Evolutionary conservation across 805 yeast genomes (phyloP), one percentile per base, ranked within the genome.

Genomic region (Tetrapisispora fleetii): DNA sequence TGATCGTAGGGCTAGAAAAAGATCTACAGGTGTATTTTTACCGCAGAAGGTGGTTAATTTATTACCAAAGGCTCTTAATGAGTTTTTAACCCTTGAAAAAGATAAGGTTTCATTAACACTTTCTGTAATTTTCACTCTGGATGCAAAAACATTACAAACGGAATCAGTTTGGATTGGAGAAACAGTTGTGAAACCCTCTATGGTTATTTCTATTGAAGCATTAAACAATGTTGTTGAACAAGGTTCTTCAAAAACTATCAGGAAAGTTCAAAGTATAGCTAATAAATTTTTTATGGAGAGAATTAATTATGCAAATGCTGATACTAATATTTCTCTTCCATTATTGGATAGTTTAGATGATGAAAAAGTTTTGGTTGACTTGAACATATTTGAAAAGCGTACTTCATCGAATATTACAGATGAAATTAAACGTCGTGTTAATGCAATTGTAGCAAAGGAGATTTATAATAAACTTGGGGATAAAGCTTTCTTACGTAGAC

Each of bases 1-100:
- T 51, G 99, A 93, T 61, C 81, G 89, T 52, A 89, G 91, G 63
- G 85, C 95, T 1, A 85, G 87, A 67, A 89, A 87, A 69, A 78
- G 98, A 63, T 88, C 95, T 1, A 80, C 91, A 4, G 81, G 95
- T 8, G 97, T 91, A 2, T 85, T 82, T 58, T 75, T 90, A 64
- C 93, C 95, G 13, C 96, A 90, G 62, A 71, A 76, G 27, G 76
- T 81, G 39, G 75, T 71, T 18, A 77, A 81, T 51, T 72, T 89
- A 56, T 76, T 83, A 54, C 96, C 96, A 9, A 69, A 70, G 40
- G 74, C 76, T 41, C 72, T 91, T 21, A 79, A 79, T 57, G 76
- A 79, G 4, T 57, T 75, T 22, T 67, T 80, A 36, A 80, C 89
- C 1, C 80, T 90, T 60, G 72, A 73, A 28, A 80, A 76, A 45